Evolutionary conservation across 2,329 filamentous ascomycete genomes (phyloP).

Genomic region (Escovopsis sp.): DNA sequence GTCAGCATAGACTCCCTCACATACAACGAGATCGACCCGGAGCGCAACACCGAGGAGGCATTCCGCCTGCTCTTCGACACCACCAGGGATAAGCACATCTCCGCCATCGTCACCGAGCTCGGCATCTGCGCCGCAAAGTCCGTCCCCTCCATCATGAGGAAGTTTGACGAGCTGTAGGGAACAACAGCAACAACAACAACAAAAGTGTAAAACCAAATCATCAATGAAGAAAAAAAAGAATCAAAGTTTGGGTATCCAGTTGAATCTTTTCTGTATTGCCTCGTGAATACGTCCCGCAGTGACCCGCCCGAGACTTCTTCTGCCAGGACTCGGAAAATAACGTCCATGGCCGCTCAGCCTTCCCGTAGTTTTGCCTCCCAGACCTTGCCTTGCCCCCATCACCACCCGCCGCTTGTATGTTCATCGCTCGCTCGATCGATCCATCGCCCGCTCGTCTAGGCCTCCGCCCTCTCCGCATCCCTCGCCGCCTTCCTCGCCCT

Average conservation of each 20-base stretch:
- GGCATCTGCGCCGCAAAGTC: slow-evolving; percentile 76
- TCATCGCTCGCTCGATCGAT: not conserved
- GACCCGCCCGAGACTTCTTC: not conserved
- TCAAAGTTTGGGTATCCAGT: not conserved
- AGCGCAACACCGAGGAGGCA: slow-evolving; percentile 41
- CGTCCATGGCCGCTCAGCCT: not conserved
- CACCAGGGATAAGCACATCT: slow-evolving; percentile 73
- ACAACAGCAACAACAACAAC: not conserved
- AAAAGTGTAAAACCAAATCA: not conserved
- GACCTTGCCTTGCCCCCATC: not conserved
- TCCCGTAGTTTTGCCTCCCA: no score
- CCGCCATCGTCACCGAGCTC: slow-evolving; percentile 82
- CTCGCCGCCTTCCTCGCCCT: slow-evolving; percentile 48
- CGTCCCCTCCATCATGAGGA: slow-evolving; percentile 50
- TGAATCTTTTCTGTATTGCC: no score
- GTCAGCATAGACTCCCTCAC: slow-evolving; percentile 87
- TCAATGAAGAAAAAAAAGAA: not conserved
- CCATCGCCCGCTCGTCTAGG: not conserved
- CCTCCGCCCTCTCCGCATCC: slow-evolving; percentile 14
- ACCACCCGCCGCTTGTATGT: not conserved
- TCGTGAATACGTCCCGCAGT: no score
- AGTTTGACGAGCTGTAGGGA: slow-evolving; percentile 38
- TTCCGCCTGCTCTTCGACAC: slow-evolving; percentile 76
- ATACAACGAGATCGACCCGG: slow-evolving; percentile 79
- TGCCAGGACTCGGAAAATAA: not conserved